phyloP scores from a whole-genome alignment of 2,329 filamentous ascomycete species.

The Daldinia sp. region DNA sequence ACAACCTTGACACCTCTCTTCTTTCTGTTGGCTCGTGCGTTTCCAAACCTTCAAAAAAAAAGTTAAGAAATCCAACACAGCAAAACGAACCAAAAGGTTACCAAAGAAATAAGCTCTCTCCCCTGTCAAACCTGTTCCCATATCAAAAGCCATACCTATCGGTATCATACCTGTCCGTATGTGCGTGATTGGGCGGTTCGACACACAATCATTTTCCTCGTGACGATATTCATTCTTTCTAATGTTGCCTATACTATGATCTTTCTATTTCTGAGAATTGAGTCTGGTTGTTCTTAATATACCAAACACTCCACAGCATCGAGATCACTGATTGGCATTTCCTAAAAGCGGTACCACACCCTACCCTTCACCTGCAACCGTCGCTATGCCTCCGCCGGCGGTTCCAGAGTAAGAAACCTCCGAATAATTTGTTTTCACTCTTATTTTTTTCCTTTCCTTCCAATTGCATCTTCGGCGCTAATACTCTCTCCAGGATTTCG shows the following conservation, averaged over 20 bases:
- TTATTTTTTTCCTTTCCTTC: neutral
- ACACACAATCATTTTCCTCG: conserved; percentile 16
- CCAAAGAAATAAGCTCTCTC: conserved; percentile 8
- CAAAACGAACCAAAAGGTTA: neutral
- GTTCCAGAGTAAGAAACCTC: conserved; percentile 51
- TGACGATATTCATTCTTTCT: conserved; percentile 21
- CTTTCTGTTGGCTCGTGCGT: conserved; percentile 1
- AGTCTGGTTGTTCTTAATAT: conserved; percentile 15
- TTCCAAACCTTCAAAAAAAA: conserved; percentile 14
- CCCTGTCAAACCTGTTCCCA: conserved; percentile 10
- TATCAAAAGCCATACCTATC: neutral
- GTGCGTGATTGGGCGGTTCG: neutral
- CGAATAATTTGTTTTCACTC: neutral
- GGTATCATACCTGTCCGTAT: conserved; percentile 7
- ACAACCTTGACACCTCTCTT: neutral
- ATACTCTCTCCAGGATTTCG: conserved; percentile 74
- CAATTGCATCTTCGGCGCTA: conserved; percentile 10
- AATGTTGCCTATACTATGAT: conserved; percentile 7
- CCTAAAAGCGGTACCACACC: neutral
- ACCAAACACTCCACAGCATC: neutral
- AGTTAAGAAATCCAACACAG: conserved; percentile 12
- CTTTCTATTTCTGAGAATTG: conserved; percentile 22
- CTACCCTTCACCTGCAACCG: conserved; percentile 11
- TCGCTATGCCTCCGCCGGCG: conserved; percentile 52
- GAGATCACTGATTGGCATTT: neutral